phyloP scores from a whole-genome alignment of 352 stramenopile genomes.

The Globisporangium okanoganense region DNA sequence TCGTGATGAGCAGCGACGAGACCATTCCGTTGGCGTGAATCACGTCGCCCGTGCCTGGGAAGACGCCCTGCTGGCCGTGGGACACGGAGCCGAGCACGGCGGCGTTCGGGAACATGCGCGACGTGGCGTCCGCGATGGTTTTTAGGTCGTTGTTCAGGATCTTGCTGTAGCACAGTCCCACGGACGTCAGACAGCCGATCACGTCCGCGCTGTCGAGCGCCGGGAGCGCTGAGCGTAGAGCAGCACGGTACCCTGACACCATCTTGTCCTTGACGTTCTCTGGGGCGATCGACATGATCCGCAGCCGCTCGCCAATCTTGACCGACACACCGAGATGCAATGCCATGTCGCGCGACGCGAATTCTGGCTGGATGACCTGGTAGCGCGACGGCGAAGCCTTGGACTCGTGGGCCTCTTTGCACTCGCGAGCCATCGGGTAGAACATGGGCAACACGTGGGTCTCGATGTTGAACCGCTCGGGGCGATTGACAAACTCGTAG shows the following conservation, averaged over 20 bases:
- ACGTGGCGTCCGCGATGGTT: conserved; percentile 43
- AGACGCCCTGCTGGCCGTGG: conserved; percentile 68
- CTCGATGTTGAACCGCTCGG: conserved; percentile 63
- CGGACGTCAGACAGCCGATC: conserved; percentile 61
- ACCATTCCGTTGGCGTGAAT: conserved; percentile 81
- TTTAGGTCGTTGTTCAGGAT: conserved; percentile 69
- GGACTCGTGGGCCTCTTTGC: conserved; percentile 7
- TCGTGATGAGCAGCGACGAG: conserved; percentile 73
- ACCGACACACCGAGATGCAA: conserved; percentile 56
- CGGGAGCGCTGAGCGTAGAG: conserved; percentile 46
- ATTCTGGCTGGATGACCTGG: conserved; percentile 72
- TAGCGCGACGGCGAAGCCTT: conserved; percentile 37
- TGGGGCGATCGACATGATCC: conserved; percentile 68
- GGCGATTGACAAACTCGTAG: conserved; percentile 52
- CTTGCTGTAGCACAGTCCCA: conserved; percentile 65
- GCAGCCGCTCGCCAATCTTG: conserved; percentile 54
- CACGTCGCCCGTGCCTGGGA: conserved; percentile 46
- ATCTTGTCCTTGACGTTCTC: conserved; percentile 51
- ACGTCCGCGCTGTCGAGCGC: conserved; percentile 54
- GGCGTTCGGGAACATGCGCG: conserved; percentile 47
- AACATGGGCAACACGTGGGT: conserved; percentile 63
- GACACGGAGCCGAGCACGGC: conserved; percentile 59
- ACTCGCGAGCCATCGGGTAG: conserved; percentile 63
- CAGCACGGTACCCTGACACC: conserved; percentile 46
- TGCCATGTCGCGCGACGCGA: conserved; percentile 41